Base-by-base conservation (phyloP, 352 stramenopile genomes). In the Pythium dissotocum region DNA sequence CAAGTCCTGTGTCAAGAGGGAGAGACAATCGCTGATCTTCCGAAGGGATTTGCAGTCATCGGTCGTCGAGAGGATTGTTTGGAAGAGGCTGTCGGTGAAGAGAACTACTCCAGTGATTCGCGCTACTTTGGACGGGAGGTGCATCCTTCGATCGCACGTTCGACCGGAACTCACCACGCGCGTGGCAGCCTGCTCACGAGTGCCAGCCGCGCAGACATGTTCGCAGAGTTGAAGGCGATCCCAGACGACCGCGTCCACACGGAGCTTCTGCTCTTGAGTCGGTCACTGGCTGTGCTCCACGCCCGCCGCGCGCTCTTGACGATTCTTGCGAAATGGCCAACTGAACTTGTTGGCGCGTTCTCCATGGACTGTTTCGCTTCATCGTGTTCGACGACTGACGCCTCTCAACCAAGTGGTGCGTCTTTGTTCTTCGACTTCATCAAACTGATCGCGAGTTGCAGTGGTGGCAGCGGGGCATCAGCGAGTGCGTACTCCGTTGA, bases 81-180 rank as follows among this genome's bases (percentile, higher is more conserved):
- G 21, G 87, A 96, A 74, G 89, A 96, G 71, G 85, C 67, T 18
- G 78, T 93, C 61, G 89, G 87, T 26, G 89, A 96, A 67, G 89
- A 96, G 59, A 88, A 88, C 58, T 96, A 94, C 65, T 77, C 82
- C 0, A 90, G 70, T 54, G 89, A 96, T 32, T 78, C 76, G 12
- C 73, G 89, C 57, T 96, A 91, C 58, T 96, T 96, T 16, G 73
- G 74, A 24, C 83, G 87, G 12, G 89, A 96, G 48, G 66, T 85
- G 53, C 83, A 92, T 64, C 79, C 87, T 48, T 93, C 85, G 12
- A 89, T 94, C 79, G 58, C 89, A 40, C 76, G 87, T 6, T 73
- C 76, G n/a, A 80, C 70, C 10, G 76, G 76, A 30, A 72, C 67
- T 5, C 85, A 92, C 53, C 71, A 85, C 53, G 68, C 80, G 18